Evolutionary conservation across 192 early-diverging fungal genomes (phyloP).

Genomic region (Gigaspora rosea): DNA sequence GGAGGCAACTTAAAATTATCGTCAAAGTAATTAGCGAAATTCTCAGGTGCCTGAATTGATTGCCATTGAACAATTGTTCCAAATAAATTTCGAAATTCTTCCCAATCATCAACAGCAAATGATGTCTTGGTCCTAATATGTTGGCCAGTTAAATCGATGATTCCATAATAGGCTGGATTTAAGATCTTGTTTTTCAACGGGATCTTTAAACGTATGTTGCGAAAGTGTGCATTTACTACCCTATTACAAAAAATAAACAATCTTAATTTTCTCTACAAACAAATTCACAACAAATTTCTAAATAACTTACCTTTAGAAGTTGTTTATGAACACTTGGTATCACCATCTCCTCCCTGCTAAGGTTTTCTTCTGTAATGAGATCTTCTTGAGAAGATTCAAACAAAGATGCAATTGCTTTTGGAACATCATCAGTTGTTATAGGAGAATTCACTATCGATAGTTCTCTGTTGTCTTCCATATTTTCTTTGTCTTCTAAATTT

Average conservation of each 20-base stretch:
- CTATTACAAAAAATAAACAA: slow-evolving; percentile 11
- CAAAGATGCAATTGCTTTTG: not conserved
- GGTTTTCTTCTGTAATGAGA: not conserved
- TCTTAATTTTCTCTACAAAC: not conserved
- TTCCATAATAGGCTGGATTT: slow-evolving; percentile 17
- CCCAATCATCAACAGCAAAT: not conserved
- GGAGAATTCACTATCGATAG: not conserved
- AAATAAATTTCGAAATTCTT: slow-evolving; percentile 22
- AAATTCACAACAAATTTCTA: not conserved
- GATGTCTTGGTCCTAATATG: not conserved
- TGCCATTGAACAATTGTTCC: not conserved
- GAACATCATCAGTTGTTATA: slow-evolving; percentile 5
- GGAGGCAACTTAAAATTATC: not conserved
- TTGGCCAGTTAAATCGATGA: slow-evolving; percentile 14
- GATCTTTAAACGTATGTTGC: slow-evolving; percentile 8
- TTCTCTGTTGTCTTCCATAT: not conserved
- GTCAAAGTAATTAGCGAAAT: slow-evolving; percentile 16
- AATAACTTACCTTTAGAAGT: slow-evolving; percentile 7
- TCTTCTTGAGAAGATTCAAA: slow-evolving; percentile 10
- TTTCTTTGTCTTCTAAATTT: not conserved
- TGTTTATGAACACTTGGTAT: not conserved
- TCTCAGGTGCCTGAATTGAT: not conserved
- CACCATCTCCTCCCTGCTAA: not conserved
- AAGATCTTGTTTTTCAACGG: slow-evolving; percentile 16
- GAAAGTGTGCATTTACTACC: not conserved